Base-by-base conservation (phyloP, 2,329 filamentous ascomycete species). In the Trichoderma arundinaceum region DNA sequence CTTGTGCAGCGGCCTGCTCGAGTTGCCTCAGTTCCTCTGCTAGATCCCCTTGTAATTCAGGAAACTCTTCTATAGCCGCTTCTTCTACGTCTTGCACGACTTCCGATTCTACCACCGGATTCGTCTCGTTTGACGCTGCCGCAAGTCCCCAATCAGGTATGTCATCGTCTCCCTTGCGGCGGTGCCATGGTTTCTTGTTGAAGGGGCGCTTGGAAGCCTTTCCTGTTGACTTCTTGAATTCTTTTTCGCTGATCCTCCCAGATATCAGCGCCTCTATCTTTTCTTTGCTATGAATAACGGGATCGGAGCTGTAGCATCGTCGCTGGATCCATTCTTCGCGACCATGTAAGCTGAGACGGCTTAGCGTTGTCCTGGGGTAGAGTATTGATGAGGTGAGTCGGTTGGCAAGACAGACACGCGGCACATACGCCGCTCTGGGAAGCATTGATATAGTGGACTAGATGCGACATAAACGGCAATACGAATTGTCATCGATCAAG, bases 321-420 rank as follows among this genome's bases (percentile, higher is more conserved):
- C 59, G 66, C 33, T 57, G 41, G 35, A 60, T 33, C 61, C 61
- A 65, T 46, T 60, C 41, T 43, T 39, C 7, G 7, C 51, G 49
- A n/a, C 39, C 8, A 33, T 53, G 22, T 51, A 51, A 65, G 15
- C 41, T 51, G 58, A 32, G 39, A 3, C 2, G 12, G 48, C 39
- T 35, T 19, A 65, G 39, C 38, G 49, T 39, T 13, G 49, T 33
- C 22, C 49, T 54, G 28, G 28, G 28, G 17, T 41, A 38, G 15
- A 35, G 43, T 48, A 51, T 65, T 19, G 53, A 53, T 46, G 46
- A 56, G 28, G 69, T 61, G 17, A 79, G 64, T 64, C 74, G 71
- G 22, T 71, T 69, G 49, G 71, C 71, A 53, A 74, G 69, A 67
- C 76, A 78, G 39, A 78, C 71, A 43, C 73, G 75, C 73, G 76